phyloP scores from a whole-genome alignment of 179 eudicot species.

The Amaranthus tricolor region DNA sequence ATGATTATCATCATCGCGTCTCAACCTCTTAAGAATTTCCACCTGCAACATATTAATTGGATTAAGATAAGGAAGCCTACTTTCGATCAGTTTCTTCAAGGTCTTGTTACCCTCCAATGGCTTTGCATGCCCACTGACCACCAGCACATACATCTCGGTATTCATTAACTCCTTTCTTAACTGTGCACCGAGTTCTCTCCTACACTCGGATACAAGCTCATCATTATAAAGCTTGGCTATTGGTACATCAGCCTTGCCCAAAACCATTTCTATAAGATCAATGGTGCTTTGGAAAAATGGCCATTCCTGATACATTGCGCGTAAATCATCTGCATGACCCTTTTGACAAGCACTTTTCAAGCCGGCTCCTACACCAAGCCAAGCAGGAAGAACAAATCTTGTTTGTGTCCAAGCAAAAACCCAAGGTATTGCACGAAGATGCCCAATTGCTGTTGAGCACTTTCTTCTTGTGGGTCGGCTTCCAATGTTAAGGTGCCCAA shows the following conservation, averaged over 20 bases:
- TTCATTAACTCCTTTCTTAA: slow-evolving; percentile 62
- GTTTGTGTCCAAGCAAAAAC: slow-evolving; percentile 95
- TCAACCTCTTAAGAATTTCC: slow-evolving; percentile 74
- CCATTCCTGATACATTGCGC: slow-evolving; percentile 86
- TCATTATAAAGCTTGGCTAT: slow-evolving; percentile 81
- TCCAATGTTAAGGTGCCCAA: slow-evolving; percentile 84
- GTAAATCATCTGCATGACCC: slow-evolving; percentile 62
- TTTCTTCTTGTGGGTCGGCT: slow-evolving; percentile 80
- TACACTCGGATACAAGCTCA: slow-evolving; percentile 54
- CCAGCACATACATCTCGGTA: slow-evolving; percentile 58
- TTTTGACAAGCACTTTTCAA: slow-evolving; percentile 66
- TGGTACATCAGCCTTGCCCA: slow-evolving; percentile 69
- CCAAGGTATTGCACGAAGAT: slow-evolving; percentile 91
- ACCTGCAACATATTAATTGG: slow-evolving; percentile 90
- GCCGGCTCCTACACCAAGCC: slow-evolving; percentile 96
- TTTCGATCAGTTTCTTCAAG: slow-evolving; percentile 68
- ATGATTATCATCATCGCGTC: slow-evolving; percentile 58
- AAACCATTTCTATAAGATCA: slow-evolving; percentile 87
- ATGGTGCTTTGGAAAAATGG: slow-evolving; percentile 81
- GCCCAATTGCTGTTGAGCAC: slow-evolving; percentile 56
- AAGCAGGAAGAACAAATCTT: slow-evolving; percentile 78
- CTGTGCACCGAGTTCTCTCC: slow-evolving; percentile 57
- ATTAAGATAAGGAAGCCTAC: slow-evolving; percentile 73
- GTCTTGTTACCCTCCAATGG: slow-evolving; percentile 58
- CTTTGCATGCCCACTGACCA: slow-evolving; percentile 71